Conservation (phyloP, 2,329 filamentous ascomycete species). For the Cladosporium oxysporum region DNA sequence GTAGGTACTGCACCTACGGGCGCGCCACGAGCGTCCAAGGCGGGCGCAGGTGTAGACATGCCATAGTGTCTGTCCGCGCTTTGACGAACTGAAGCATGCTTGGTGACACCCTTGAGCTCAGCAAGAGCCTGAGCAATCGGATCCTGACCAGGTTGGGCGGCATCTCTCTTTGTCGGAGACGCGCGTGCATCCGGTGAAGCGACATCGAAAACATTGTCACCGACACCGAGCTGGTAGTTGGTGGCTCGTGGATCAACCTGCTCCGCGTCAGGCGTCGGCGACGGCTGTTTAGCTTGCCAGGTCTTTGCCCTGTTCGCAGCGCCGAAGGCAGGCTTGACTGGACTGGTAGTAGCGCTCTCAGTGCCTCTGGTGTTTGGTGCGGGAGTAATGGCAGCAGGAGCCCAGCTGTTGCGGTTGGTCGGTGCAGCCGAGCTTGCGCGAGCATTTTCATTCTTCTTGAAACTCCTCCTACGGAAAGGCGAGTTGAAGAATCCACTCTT, state of each 20-base stretch:
- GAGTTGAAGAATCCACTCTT: constrained; percentile 90
- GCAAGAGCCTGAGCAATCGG: constrained; percentile 91
- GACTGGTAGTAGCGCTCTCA: constrained; percentile 45
- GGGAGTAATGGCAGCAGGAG: constrained; percentile 37
- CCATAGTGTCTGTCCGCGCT: constrained; percentile 96
- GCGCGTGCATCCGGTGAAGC: constrained; percentile 66
- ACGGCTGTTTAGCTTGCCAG: constrained; percentile 36
- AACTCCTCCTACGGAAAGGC: constrained; percentile 83
- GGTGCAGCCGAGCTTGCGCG: constrained; percentile 41
- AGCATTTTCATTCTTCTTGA: constrained; percentile 68
- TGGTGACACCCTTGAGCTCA: constrained; percentile 84
- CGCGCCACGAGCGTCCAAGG: constrained; percentile 41
- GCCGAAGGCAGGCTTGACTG: constrained; percentile 40
- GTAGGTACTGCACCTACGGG: constrained; percentile 44
- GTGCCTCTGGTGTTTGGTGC: constrained; percentile 38
- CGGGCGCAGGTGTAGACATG: constrained; percentile 74
- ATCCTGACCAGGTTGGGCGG: constrained; percentile 52
- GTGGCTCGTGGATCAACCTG: constrained; percentile 82
- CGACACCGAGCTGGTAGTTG: constrained; percentile 89
- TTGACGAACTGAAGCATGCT: constrained; percentile 78
- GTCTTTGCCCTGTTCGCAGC: constrained; percentile 32
- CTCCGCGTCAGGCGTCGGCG: constrained; percentile 58
- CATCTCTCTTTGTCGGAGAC: background rate
- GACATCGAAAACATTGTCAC: constrained; percentile 94
- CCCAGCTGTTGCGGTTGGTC: constrained; percentile 56